phyloP scores from a whole-genome alignment of 2,329 filamentous ascomycete species.

The Ramularia endophylla region DNA sequence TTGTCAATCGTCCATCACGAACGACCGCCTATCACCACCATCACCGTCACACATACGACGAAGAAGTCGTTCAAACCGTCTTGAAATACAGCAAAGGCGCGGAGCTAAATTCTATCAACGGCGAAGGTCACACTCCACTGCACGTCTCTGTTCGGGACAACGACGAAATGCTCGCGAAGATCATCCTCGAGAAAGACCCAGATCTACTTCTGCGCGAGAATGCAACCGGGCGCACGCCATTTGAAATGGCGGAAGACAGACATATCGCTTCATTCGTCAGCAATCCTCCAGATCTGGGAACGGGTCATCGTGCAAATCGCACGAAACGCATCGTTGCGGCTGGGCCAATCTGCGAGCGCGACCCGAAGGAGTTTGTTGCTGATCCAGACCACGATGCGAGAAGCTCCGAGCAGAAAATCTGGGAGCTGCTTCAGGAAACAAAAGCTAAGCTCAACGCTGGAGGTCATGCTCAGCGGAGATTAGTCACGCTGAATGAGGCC shows the following conservation, averaged over 20 bases:
- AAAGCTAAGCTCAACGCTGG: constrained; percentile 18
- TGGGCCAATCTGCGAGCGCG: constrained; percentile 7
- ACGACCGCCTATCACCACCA: neutral
- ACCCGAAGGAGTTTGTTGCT: constrained; percentile 19
- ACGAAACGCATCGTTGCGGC: neutral
- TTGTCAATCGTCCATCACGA: constrained; percentile 1
- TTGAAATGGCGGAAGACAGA: constrained; percentile 58
- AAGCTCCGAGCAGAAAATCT: constrained; percentile 24
- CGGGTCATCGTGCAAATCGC: neutral
- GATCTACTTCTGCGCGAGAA: constrained; percentile 65
- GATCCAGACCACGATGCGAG: constrained; percentile 6
- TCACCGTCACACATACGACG: neutral
- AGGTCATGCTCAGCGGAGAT: constrained; percentile 40
- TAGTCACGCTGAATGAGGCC: constrained; percentile 54
- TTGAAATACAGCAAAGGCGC: constrained; percentile 39
- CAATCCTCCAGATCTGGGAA: constrained; percentile 8
- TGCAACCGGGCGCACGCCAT: constrained; percentile 66
- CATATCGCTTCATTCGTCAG: constrained; percentile 33
- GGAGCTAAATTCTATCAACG: constrained; percentile 49
- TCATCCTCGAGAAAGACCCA: constrained; percentile 52
- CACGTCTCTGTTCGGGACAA: constrained; percentile 49
- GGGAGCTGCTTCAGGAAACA: constrained; percentile 33
- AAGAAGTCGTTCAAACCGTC: constrained; percentile 16
- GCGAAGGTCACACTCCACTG: constrained; percentile 59
- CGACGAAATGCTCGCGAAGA: constrained; percentile 44